Evolutionary conservation across 2,329 filamentous ascomycete genomes (phyloP).

Genomic region (Talaromyces sp.): DNA sequence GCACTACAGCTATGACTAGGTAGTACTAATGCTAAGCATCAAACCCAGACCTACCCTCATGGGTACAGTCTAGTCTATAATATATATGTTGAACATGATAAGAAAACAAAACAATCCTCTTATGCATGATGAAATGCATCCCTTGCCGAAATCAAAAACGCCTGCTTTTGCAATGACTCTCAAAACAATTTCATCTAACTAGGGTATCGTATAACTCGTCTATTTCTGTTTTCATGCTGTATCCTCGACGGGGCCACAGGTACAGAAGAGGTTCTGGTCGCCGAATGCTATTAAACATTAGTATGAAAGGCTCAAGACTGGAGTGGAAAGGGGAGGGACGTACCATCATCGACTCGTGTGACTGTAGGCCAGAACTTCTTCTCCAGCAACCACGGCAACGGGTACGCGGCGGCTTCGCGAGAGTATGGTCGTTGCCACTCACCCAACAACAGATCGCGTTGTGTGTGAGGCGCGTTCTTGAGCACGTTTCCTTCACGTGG

Average conservation of each 20-base stretch:
- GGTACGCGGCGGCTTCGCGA: conserved; percentile 81
- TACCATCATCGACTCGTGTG: conserved; percentile 81
- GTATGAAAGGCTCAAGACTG: neutral
- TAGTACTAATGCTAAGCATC: neutral
- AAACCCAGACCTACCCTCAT: neutral
- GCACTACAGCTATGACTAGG: neutral
- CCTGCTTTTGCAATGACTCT: conserved; percentile 4
- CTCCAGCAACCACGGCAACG: conserved; percentile 74
- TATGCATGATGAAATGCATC: conserved; percentile 1
- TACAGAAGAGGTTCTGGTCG: conserved; percentile 91
- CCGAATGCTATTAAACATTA: conserved; percentile 64
- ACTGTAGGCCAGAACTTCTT: conserved; percentile 98
- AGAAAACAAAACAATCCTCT: neutral
- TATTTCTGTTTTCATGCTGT: conserved; percentile 29
- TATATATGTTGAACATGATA: conserved; percentile 1
- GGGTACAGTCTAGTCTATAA: neutral
- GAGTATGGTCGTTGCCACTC: conserved; percentile 83
- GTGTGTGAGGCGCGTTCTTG: conserved; percentile 83
- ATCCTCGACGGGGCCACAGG: conserved; percentile 77
- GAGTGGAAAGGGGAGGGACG: conserved; percentile 37
- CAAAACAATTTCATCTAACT: neutral
- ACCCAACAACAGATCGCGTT: conserved; percentile 70
- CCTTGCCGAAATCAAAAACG: conserved; percentile 5
- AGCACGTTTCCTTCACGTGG: conserved; percentile 77
- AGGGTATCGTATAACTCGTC: conserved; percentile 30